Percentiles rank a stretch among this genome's conserved stretches.
These are phyloP conservation scores for Tuber melanosporum DNA, from an alignment of 495 filamentous ascomycete genomes.

Conservation along the genomic window DNA sequence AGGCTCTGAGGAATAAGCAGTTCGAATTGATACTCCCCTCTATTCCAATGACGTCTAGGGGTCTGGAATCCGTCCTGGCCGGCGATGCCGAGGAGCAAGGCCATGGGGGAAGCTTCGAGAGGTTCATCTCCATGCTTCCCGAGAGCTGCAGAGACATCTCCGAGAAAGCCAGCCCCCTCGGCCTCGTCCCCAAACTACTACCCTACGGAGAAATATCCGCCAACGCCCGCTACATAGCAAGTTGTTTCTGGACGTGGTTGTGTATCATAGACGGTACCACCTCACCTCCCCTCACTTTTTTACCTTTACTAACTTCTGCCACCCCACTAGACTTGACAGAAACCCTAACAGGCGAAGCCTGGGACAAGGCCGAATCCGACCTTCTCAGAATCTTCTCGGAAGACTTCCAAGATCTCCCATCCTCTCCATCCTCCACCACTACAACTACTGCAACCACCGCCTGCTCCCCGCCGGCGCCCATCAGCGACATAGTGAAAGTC, in stretches of 20 bases:
- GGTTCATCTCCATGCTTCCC: constrained; percentile 31
- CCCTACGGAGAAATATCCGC: constrained; percentile 31
- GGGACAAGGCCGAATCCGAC: constrained; percentile 29
- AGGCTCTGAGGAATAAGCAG: constrained; percentile 24
- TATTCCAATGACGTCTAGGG: constrained; percentile 9
- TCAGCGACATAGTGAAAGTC: constrained; percentile 27
- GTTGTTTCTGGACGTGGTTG: constrained; percentile 42
- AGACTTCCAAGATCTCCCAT: background rate
- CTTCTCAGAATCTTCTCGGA: background rate
- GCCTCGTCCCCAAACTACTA: constrained; percentile 36
- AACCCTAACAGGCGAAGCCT: constrained; percentile 33
- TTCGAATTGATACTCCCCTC: constrained; percentile 28
- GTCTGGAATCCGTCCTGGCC: background rate
- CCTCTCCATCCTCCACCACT: background rate
- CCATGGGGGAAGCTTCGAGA: constrained; percentile 22
- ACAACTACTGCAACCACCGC: background rate
- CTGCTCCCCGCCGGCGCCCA: background rate
- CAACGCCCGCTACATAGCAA: constrained; percentile 36
- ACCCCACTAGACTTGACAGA: constrained; percentile 32
- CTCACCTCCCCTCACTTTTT: background rate
- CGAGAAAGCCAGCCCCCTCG: constrained; percentile 37
- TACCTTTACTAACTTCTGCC: constrained; percentile 11
- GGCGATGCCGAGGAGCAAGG: constrained; percentile 28
- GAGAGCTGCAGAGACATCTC: constrained; percentile 35
- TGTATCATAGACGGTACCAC: constrained; percentile 40